Base-by-base conservation (phyloP, 1,284 basidiomycete genomes). In the Mrakiaceae sp. region DNA sequence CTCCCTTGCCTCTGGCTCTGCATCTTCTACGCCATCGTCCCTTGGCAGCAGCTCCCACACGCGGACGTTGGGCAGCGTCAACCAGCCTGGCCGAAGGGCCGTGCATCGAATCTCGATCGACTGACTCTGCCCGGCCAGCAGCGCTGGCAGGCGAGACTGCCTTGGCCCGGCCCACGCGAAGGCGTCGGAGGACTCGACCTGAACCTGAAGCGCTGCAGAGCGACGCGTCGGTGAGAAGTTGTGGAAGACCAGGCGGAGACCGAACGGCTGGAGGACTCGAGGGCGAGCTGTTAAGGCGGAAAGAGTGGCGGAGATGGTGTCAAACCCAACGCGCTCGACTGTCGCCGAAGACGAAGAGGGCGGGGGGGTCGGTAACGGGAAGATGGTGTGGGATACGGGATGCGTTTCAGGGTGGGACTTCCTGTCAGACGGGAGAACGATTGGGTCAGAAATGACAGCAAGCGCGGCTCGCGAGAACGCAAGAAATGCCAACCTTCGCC, bases 131-230 rank as follows among this genome's bases (percentile, higher is more conserved):
- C 85, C 84, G 0, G 88, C 86, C 46, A 89, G 76, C 40, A 92
- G 75, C 50, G 86, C 76, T 2, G 87, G 84, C 9, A 87, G 68
- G 9, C 84, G 81, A 3, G 82, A 83, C 64, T 77, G 82, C 58
- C 86, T 79, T 44, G 87, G 71, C 0, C 89, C 89, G 2, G 87
- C 81, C 3, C 87, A 80, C 42, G 89, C 81, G 72, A 90, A 89
- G 5, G 73, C 67, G 74, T 74, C 80, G 62, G 87, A 84, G 3
- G 79, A 74, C 16, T 90, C 88, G 55, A 87, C 77, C 48, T 84
- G 81, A 12, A 88, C 80, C 39, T 80, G 78, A 43, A 89, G 73
- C 68, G 84, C 84, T 0, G 86, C 86, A 1, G 86, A 52, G 6
- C 14, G 82, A 52, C 81, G 82, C 16, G 77, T 77, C 9, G 79